Evolutionary conservation across 2,329 filamentous ascomycete genomes (phyloP).

Genomic region (Aspergillus sp.): DNA sequence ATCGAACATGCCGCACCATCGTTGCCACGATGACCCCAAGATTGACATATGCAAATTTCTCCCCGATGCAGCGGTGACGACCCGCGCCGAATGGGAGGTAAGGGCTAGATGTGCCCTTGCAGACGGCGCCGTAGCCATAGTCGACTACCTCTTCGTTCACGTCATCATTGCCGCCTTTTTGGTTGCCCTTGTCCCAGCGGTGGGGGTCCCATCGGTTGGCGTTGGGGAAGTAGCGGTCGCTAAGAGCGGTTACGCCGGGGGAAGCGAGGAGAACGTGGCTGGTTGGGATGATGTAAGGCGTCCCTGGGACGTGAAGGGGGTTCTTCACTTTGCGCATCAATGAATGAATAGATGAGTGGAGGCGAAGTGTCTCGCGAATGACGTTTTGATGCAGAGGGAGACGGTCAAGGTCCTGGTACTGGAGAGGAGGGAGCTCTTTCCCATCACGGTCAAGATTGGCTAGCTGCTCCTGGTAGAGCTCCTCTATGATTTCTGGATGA

Average conservation of each 20-base stretch:
- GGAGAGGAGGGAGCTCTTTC: constrained; percentile 56
- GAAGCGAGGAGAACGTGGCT: constrained; percentile 76
- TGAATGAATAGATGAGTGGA: constrained; percentile 93
- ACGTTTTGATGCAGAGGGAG: constrained; percentile 77
- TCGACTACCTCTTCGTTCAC: constrained; percentile 61
- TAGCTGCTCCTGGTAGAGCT: constrained; percentile 77
- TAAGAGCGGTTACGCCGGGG: constrained; percentile 70
- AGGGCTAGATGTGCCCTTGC: constrained; percentile 80
- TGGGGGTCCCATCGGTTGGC: constrained; percentile 81
- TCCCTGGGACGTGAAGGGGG: constrained; percentile 76
- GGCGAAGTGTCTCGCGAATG: constrained; percentile 83
- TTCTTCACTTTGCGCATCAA: constrained; percentile 89
- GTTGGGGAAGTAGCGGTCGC: constrained; percentile 71
- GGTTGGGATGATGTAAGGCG: constrained; percentile 73
- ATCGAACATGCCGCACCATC: constrained; percentile 70
- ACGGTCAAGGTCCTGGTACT: constrained; percentile 69
- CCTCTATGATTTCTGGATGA: constrained; percentile 69
- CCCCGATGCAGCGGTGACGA: constrained; percentile 88
- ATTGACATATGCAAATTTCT: constrained; percentile 93
- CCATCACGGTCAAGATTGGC: constrained; percentile 60
- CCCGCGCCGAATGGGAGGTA: constrained; percentile 94
- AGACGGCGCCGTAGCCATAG: constrained; percentile 88
- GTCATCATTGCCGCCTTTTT: constrained; percentile 46
- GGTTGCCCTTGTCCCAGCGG: constrained; percentile 66
- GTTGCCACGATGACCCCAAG: constrained; percentile 76